A percentile compares a stretch with the other conserved stretches of the same genome.
These are phyloP conservation scores for Laburnicola sp. DNA, from an alignment of 2,329 filamentous ascomycete genomes.

Conservation along the genomic window DNA sequence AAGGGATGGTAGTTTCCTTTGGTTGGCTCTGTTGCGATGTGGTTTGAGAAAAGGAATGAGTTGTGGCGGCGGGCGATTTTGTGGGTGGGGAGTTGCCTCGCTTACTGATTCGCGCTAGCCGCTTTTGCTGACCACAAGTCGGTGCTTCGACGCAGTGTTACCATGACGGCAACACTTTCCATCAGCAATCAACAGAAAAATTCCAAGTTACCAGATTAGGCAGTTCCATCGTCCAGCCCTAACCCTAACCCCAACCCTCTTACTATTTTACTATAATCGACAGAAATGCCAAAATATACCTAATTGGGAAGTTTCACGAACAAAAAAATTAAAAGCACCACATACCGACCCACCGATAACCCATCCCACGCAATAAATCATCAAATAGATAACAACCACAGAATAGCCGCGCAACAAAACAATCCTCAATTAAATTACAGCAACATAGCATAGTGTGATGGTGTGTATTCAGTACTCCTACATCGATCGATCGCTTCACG, in stretches of 20 bases:
- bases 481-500: slow-evolving; percentile 7
- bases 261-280: no score
- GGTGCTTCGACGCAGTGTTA: not conserved
- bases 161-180: no score
- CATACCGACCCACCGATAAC: no score
- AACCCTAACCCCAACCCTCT: no score
- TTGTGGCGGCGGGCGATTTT: slow-evolving; percentile 19
- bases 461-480: slow-evolving; percentile 11
- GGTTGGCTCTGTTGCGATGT: slow-evolving; percentile 44
- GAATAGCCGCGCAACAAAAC: not conserved
- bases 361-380: no score
- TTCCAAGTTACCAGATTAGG: no score
- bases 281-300: no score
- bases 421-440: not conserved
- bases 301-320: no score
- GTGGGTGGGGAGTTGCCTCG: slow-evolving; percentile 12
- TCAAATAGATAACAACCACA: not conserved
- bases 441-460: not conserved
- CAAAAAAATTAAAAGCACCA: no score
- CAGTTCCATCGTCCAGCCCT: no score
- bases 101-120: slow-evolving; percentile 13
- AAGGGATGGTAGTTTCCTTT: slow-evolving; percentile 47
- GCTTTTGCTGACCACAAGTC: slow-evolving; percentile 1
- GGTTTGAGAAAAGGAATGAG: slow-evolving; percentile 29
- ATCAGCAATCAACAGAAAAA: no score